Evolutionary conservation across 148 eudicot species (phyloP).

Genomic region (Persicaria maculosa): DNA sequence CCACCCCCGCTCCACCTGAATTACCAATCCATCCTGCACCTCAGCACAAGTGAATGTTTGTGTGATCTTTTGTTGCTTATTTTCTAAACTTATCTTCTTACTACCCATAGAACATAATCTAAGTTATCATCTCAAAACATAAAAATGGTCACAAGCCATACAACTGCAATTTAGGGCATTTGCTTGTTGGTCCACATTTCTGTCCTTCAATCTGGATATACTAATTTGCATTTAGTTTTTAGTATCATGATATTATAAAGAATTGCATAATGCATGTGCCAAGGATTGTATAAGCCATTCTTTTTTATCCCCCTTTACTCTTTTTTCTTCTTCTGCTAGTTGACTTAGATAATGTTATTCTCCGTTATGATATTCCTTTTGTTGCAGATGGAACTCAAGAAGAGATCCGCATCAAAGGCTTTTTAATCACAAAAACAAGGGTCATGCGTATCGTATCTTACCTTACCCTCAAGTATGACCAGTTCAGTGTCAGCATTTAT

Average conservation of each 20-base stretch:
- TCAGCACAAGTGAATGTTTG: neutral
- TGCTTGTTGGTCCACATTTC: neutral
- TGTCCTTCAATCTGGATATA: neutral
- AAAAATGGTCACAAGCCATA: neutral
- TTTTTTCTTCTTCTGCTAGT: neutral
- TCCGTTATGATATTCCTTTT: neutral
- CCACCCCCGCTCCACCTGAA: too few relatives aligned
- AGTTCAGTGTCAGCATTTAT: slow-evolving; percentile 33
- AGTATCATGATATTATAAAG: neutral
- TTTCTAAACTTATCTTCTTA: neutral
- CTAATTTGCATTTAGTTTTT: neutral
- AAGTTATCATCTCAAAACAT: neutral
- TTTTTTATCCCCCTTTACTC: neutral
- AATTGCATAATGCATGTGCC: too few relatives aligned
- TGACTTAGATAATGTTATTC: neutral
- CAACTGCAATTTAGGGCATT: neutral
- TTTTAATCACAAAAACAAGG: slow-evolving; percentile 26
- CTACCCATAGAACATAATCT: neutral
- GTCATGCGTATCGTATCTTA: slow-evolving; percentile 33
- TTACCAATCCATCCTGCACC: neutral
- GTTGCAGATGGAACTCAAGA: slow-evolving; percentile 34
- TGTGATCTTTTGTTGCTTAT: neutral
- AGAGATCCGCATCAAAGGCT: slow-evolving; percentile 22
- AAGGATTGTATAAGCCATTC: neutral
- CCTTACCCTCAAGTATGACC: slow-evolving; percentile 55